A percentile compares a stretch with the other conserved stretches of the same genome.
These are phyloP conservation scores for Stylosanthes scabra DNA, from an alignment of 331 rosid genomes.

Conservation along the genomic window DNA sequence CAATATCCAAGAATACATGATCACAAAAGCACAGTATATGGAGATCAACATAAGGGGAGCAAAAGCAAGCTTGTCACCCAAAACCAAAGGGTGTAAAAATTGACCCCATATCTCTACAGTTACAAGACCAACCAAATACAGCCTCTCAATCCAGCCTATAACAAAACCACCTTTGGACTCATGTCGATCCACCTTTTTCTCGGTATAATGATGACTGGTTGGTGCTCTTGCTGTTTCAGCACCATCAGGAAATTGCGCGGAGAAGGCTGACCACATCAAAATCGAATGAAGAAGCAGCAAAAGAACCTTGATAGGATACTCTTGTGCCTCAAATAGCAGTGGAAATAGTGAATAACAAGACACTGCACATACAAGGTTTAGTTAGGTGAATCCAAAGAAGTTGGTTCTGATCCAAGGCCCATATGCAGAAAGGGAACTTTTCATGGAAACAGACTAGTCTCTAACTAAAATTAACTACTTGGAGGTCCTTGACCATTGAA, in stretches of 20 bases:
- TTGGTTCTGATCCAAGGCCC: neutral
- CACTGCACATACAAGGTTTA: constrained; percentile 54
- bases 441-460: no score
- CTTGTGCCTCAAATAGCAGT: constrained; percentile 80
- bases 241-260: constrained; percentile 58
- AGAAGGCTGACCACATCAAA: constrained; percentile 80
- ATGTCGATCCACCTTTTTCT: constrained; percentile 36
- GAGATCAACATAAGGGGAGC: constrained; percentile 84
- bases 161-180: constrained; percentile 45
- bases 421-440: no score
- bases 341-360: constrained; percentile 92
- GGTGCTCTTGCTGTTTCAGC: constrained; percentile 36
- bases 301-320: constrained; percentile 80
- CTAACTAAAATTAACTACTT: no score
- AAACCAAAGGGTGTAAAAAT: constrained; percentile 73
- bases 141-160: constrained; percentile 56
- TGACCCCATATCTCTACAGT: constrained; percentile 83
- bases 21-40: constrained; percentile 72
- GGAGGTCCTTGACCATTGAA: no score
- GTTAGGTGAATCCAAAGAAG: constrained; percentile 12
- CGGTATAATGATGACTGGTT: no score
- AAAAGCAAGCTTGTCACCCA: constrained; percentile 80
- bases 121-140: constrained; percentile 69
- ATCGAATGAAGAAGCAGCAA: constrained; percentile 70
- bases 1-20: constrained; percentile 89